phyloP scores from a whole-genome alignment of 2,329 filamentous ascomycete species.

The Neonectria coccinea region DNA sequence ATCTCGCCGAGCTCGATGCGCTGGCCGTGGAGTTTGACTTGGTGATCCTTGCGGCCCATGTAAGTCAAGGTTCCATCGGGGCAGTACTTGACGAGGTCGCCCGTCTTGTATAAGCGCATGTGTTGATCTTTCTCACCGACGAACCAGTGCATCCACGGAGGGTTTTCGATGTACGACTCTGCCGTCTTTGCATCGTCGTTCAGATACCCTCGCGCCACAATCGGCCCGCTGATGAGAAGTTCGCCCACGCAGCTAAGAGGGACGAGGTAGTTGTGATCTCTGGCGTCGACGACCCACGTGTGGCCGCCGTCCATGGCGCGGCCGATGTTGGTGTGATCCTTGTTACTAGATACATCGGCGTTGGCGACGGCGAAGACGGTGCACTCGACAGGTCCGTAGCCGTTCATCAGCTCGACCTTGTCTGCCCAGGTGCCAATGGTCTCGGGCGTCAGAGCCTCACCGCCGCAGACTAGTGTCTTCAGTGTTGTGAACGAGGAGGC shows the following conservation, averaged over 20 bases:
- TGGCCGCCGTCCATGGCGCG: constrained; percentile 5
- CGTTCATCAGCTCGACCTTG: constrained; percentile 37
- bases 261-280: constrained; percentile 32
- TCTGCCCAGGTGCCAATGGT: constrained; percentile 33
- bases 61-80: constrained; percentile 52
- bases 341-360: not conserved
- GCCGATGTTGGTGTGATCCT: constrained; percentile 29
- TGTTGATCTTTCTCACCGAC: not conserved
- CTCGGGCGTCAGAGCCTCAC: constrained; percentile 35
- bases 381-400: constrained; percentile 41
- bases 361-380: constrained; percentile 32
- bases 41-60: constrained; percentile 62
- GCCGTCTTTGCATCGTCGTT: constrained; percentile 36
- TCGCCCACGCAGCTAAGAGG: constrained; percentile 38
- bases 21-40: constrained; percentile 65
- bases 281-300: constrained; percentile 37
- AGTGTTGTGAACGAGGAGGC: constrained; percentile 32
- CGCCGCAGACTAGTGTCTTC: constrained; percentile 33
- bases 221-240: constrained; percentile 37
- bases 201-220: constrained; percentile 42
- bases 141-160: not conserved
- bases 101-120: constrained; percentile 27
- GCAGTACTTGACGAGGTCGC: constrained; percentile 38
- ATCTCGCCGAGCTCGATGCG: not conserved
- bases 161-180: constrained; percentile 8